These are phyloP conservation scores for Pseudogymnoascus sp. DNA, from an alignment of 2,329 filamentous ascomycete species.

Conservation along the genomic window DNA sequence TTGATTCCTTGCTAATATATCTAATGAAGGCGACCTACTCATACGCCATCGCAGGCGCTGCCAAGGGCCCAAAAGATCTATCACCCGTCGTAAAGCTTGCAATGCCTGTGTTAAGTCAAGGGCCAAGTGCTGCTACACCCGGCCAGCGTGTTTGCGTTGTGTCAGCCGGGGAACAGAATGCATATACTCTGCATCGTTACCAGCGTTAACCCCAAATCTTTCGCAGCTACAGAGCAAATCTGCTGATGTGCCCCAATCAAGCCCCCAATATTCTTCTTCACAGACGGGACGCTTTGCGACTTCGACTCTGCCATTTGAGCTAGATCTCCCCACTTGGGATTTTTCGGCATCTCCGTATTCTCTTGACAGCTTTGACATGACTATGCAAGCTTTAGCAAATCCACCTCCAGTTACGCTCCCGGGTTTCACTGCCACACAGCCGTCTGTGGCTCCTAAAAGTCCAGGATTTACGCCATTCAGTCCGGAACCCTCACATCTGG, in stretches of 20 bases:
- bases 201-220: background rate
- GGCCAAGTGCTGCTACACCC: slow-evolving; percentile 19
- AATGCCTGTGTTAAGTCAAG: slow-evolving; percentile 20
- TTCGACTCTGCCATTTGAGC: background rate
- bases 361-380: slow-evolving; percentile 10
- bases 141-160: slow-evolving; percentile 17
- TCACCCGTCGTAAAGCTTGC: slow-evolving; percentile 19
- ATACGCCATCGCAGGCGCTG: slow-evolving; percentile 20
- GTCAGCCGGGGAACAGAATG: slow-evolving; percentile 15
- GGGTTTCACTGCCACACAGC: slow-evolving; percentile 4
- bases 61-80: slow-evolving; percentile 12
- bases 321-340: slow-evolving; percentile 6
- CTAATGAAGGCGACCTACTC: slow-evolving; percentile 15
- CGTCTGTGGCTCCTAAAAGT: background rate
- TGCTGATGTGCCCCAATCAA: no score
- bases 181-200: slow-evolving; percentile 10
- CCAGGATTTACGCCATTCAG: background rate
- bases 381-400: slow-evolving; percentile 1
- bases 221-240: no score
- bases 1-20: background rate
- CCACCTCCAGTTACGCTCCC: background rate
- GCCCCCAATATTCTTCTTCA: background rate
- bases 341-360: background rate
- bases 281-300: background rate
- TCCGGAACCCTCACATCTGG: no score